Evolutionary conservation across 1,284 basidiomycete genomes (phyloP).

Genomic region (Fomitiporia mediterranea): DNA sequence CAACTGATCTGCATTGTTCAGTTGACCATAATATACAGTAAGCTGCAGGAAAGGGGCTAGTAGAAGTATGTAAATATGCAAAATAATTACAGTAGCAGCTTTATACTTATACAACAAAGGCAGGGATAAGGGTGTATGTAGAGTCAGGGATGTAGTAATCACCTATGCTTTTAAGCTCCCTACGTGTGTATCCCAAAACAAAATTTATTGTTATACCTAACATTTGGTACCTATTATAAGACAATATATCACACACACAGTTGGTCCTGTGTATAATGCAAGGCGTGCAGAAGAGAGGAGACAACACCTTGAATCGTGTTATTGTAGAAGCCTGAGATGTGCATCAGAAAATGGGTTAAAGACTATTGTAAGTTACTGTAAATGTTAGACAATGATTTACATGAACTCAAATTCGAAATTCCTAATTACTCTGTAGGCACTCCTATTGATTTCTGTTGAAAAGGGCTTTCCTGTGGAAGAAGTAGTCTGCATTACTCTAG

Average conservation of each 20-base stretch:
- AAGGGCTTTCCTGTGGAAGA: constrained; percentile 72
- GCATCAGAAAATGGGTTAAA: constrained; percentile 56
- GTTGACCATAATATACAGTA: constrained; percentile 85
- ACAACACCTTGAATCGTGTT: constrained; percentile 65
- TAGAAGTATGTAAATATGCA: constrained; percentile 61
- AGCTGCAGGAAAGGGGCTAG: constrained; percentile 73
- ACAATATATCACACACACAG: constrained; percentile 69
- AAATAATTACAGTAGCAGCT: background rate
- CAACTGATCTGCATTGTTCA: constrained; percentile 27
- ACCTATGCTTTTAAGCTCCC: constrained; percentile 71
- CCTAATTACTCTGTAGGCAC: constrained; percentile 68
- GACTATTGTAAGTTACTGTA: constrained; percentile 53
- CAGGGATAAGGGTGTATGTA: constrained; percentile 64
- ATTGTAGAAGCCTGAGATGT: constrained; percentile 58
- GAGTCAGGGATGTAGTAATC: constrained; percentile 80
- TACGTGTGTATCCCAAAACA: constrained; percentile 41
- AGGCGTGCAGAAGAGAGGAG: constrained; percentile 43
- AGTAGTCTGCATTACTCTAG: constrained; percentile 67
- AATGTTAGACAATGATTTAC: too few species aligned
- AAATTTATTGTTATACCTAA: constrained; percentile 5
- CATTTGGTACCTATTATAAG: constrained; percentile 30
- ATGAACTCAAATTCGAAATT: too few species aligned
- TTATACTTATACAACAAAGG: constrained; percentile 38
- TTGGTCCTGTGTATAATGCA: constrained; percentile 75
- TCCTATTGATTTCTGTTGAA: constrained; percentile 77